A percentile compares a stretch with the other conserved stretches of the same genome.
Conservation (phyloP, 768 basidiomycete species). For the Amyloporia xantha region DNA sequence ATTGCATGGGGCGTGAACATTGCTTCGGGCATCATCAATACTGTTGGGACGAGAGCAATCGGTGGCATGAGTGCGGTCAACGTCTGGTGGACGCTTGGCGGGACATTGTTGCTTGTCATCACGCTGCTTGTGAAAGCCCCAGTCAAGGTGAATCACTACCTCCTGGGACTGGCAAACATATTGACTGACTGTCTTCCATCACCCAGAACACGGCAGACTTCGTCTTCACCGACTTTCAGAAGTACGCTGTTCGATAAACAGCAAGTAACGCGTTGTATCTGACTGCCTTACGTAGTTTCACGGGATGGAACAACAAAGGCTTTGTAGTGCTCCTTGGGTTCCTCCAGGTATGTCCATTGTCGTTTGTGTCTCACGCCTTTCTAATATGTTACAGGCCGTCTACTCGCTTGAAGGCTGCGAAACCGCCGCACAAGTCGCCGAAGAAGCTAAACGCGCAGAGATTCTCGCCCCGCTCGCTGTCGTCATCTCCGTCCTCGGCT, state of each 20-base stretch:
- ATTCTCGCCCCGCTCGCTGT: constrained; percentile 52
- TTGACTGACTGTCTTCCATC: too few relatives aligned
- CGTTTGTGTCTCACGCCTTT: background rate
- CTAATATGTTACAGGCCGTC: constrained; percentile 33
- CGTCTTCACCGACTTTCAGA: constrained; percentile 52
- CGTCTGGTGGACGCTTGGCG: constrained; percentile 57
- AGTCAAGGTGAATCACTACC: constrained; percentile 33
- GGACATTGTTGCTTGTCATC: constrained; percentile 50
- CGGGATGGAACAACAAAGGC: constrained; percentile 45
- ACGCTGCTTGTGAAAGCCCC: constrained; percentile 52
- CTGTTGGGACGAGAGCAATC: constrained; percentile 49
- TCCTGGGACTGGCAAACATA: background rate
- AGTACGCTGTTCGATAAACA: constrained; percentile 37
- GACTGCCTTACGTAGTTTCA: constrained; percentile 33
- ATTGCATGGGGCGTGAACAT: constrained; percentile 57
- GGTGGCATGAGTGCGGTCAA: constrained; percentile 49
- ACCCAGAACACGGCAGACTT: constrained; percentile 47
- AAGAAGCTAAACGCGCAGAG: constrained; percentile 50
- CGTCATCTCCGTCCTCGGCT: constrained; percentile 49
- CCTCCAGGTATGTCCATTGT: constrained; percentile 30
- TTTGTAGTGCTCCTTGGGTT: constrained; percentile 56
- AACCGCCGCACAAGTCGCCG: constrained; percentile 58
- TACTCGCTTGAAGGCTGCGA: constrained; percentile 59
- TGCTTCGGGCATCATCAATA: constrained; percentile 47
- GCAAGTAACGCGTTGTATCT: background rate